Evolutionary conservation across 192 early-diverging fungal species (phyloP), one percentile per base, ranked within the genome.

Genomic region (Gryganskiella cystojenkinii): DNA sequence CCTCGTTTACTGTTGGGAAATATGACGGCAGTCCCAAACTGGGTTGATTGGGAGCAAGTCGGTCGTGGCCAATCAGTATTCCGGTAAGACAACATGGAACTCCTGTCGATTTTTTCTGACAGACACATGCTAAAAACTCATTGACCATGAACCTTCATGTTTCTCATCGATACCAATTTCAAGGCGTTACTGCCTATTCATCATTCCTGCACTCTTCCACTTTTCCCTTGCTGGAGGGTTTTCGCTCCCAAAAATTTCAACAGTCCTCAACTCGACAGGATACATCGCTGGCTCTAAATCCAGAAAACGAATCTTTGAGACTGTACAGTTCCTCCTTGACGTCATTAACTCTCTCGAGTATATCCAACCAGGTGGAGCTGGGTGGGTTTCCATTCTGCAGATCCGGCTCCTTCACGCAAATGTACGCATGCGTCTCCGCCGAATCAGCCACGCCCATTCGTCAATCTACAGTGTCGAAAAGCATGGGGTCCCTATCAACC

Each of bases 401-500:
- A 56, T 80, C 1, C 69, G 78, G 14, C 25, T 80, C 30, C 63
- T 80, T 1, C 78, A 80, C n/a, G 54, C 78, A 7, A 42, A 42
- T 3, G 78, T 80, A 7, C 78, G 78, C 0, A 14, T 37, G 3
- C 61, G 69, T 3, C 49, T 80, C 3, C 22, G 22, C 22, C 57
- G 47, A n/a, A 57, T 80, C 10, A 54, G 63, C 43, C 31, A 33
- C 1, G 42, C 55, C 14, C 78, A 71, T 14, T 58, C 63, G 4
- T 66, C 58, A 28, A 46, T 35, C 24, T 71, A 70, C 49, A 61
- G 46, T 58, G 28, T 71, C 4, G 50, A 61, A 1, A 35, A 63
- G 24, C 44, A 56, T 17, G 78, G 69, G 19, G 58, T 80, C 7
- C 78, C 78, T 15, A 71, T 80, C 63, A 80, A 80, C 56, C 78